A percentile compares a stretch with the other conserved stretches of the same genome.
Evolutionary conservation across 306 rosid genomes (phyloP).

Genomic region (Astragalus membranaceus): DNA sequence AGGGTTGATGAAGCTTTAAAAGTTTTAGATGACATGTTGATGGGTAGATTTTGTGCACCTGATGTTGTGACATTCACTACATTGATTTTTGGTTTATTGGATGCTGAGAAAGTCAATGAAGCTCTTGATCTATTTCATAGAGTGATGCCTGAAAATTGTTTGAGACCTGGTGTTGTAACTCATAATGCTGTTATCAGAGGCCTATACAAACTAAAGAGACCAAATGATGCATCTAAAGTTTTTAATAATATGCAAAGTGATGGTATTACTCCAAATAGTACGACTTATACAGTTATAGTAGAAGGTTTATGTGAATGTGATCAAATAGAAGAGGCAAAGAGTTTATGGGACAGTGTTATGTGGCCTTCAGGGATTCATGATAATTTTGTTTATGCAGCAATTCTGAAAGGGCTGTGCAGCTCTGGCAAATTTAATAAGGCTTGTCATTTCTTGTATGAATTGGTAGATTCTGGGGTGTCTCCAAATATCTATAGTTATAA

Average conservation of each 20-base stretch:
- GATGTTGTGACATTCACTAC: conserved; percentile 78
- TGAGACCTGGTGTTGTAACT: conserved; percentile 60
- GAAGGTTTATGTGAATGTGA: conserved; percentile 56
- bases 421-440: conserved; percentile 53
- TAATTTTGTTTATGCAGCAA: conserved; percentile 67
- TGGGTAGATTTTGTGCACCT: conserved; percentile 64
- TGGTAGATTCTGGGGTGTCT: conserved; percentile 68
- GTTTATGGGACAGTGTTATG: conserved; percentile 65
- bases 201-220: conserved; percentile 49
- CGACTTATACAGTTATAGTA: conserved; percentile 52
- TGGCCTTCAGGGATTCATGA: conserved; percentile 87
- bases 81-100: conserved; percentile 52
- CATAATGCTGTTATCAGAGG: conserved; percentile 65
- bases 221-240: conserved; percentile 42
- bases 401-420: conserved; percentile 70
- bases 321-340: conserved; percentile 69
- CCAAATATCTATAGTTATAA: conserved; percentile 75
- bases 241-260: conserved; percentile 40
- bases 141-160: conserved; percentile 52
- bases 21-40: conserved; percentile 62
- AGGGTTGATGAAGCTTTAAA: conserved; percentile 66
- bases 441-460: conserved; percentile 72
- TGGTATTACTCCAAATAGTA: conserved; percentile 44
- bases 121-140: conserved; percentile 40
- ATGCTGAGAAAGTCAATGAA: conserved; percentile 52